Evolutionary conservation across 1,284 basidiomycete species (phyloP).

Genomic region (Volvariella surrecta): DNA sequence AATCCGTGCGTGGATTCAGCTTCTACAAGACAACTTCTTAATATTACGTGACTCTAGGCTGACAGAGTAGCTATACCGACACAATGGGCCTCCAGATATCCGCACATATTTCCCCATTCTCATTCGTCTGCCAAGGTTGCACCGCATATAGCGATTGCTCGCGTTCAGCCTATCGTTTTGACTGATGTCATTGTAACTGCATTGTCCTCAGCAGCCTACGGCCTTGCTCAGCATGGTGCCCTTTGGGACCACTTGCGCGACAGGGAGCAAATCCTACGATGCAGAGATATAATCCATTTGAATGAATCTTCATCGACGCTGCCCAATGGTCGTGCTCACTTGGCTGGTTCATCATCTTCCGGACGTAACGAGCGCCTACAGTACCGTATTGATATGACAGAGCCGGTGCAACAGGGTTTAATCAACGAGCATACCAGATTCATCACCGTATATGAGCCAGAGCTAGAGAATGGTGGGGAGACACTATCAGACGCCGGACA

Average conservation of each 20-base stretch:
- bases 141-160: constrained; percentile 15
- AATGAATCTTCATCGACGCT: constrained; percentile 17
- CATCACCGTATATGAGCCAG: constrained; percentile 34
- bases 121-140: constrained; percentile 3
- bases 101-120: constrained; percentile 15
- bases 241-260: constrained; percentile 6
- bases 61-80: constrained; percentile 23
- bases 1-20: constrained; percentile 14
- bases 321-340: constrained; percentile 3
- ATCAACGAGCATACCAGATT: constrained; percentile 48
- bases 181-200: constrained; percentile 41
- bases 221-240: constrained; percentile 18
- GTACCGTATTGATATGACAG: constrained; percentile 43
- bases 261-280: constrained; percentile 36
- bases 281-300: constrained; percentile 31
- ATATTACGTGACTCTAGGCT: constrained; percentile 14
- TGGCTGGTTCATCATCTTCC: background rate
- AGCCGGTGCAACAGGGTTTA: constrained; percentile 70
- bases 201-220: constrained; percentile 34
- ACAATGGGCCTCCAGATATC: constrained; percentile 20
- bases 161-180: constrained; percentile 16
- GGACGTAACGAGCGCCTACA: constrained; percentile 12
- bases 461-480: constrained; percentile 14
- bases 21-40: constrained; percentile 3
- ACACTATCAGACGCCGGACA: constrained; percentile 7